phyloP scores from a whole-genome alignment of 495 filamentous ascomycete species.

The Penicillium crystallinum region DNA sequence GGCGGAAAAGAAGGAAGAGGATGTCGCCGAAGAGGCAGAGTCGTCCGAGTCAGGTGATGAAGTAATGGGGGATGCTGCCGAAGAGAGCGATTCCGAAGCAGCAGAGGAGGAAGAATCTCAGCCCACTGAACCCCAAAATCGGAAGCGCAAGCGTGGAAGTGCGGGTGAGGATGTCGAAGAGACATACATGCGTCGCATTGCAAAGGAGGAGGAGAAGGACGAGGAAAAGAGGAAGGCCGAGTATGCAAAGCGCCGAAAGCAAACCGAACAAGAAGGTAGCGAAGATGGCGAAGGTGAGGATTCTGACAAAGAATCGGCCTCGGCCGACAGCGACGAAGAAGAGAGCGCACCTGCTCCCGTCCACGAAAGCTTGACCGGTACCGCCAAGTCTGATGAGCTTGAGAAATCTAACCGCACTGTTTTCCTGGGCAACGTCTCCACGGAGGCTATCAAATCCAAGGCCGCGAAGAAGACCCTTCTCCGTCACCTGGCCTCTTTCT shows the following conservation, averaged over 20 bases:
- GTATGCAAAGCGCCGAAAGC: slow-evolving; percentile 22
- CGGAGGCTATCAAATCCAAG: slow-evolving; percentile 73
- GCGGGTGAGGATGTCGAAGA: slow-evolving; percentile 75
- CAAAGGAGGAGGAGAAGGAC: slow-evolving; percentile 49
- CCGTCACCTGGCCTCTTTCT: slow-evolving; percentile 58
- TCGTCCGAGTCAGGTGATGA: slow-evolving; percentile 38
- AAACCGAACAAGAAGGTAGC: slow-evolving; percentile 9
- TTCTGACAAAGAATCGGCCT: slow-evolving; percentile 22
- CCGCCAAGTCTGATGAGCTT: slow-evolving; percentile 49
- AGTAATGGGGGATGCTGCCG: slow-evolving; percentile 42
- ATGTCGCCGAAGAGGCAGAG: slow-evolving; percentile 38
- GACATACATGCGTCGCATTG: slow-evolving; percentile 71
- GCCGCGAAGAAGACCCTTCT: slow-evolving; percentile 69
- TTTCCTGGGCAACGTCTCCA: slow-evolving; percentile 89
- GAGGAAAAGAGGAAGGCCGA: slow-evolving; percentile 36
- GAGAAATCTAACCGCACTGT: slow-evolving; percentile 88
- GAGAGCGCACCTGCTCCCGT: slow-evolving; percentile 35
- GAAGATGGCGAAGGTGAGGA: slow-evolving; percentile 16
- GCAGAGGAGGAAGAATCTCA: slow-evolving; percentile 38
- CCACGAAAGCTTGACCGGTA: slow-evolving; percentile 51
- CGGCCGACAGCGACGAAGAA: slow-evolving; percentile 12
- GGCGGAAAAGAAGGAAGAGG: slow-evolving; percentile 29
- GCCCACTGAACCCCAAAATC: slow-evolving; percentile 41
- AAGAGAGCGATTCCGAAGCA: slow-evolving; percentile 25
- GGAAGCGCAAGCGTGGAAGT: slow-evolving; percentile 72